A percentile compares a stretch with the other conserved stretches of the same genome.
These are phyloP conservation scores for Candolleomyces efflorescens DNA, from an alignment of 768 basidiomycete species.

Conservation along the genomic window DNA sequence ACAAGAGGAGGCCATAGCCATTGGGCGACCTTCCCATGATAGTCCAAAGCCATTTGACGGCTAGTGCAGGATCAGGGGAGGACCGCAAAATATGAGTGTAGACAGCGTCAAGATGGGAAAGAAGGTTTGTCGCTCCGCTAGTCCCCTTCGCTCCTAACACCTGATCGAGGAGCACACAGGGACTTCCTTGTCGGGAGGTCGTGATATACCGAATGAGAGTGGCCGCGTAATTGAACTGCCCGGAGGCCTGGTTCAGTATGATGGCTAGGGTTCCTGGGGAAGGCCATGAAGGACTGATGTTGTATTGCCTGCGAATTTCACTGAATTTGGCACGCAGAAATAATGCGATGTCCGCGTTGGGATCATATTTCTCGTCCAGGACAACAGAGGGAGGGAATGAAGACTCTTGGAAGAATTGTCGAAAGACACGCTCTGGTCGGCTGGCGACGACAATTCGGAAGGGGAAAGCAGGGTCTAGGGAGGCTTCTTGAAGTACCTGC, in stretches of 20 bases:
- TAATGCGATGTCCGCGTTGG: neutral
- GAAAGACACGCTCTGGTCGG: too few species aligned
- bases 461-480: too few species aligned
- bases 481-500: too few species aligned
- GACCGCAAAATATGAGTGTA: neutral
- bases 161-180: constrained; percentile 8
- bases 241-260: constrained; percentile 1
- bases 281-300: constrained; percentile 6
- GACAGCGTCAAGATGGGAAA: neutral
- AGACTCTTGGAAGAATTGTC: too few species aligned
- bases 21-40: neutral
- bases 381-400: neutral
- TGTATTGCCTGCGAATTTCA: neutral
- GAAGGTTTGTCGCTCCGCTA: neutral
- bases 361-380: constrained; percentile 1
- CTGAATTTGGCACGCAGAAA: neutral
- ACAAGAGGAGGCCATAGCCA: neutral
- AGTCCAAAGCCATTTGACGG: neutral
- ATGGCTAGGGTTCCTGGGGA: neutral
- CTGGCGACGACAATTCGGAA: too few species aligned
- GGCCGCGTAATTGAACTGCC: constrained; percentile 15
- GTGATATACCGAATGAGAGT: constrained; percentile 10
- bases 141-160: neutral
- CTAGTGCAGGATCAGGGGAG: neutral
- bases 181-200: constrained; percentile 1